Base-by-base conservation (phyloP, 345 rosid species). In the Eutrema heterophyllum region DNA sequence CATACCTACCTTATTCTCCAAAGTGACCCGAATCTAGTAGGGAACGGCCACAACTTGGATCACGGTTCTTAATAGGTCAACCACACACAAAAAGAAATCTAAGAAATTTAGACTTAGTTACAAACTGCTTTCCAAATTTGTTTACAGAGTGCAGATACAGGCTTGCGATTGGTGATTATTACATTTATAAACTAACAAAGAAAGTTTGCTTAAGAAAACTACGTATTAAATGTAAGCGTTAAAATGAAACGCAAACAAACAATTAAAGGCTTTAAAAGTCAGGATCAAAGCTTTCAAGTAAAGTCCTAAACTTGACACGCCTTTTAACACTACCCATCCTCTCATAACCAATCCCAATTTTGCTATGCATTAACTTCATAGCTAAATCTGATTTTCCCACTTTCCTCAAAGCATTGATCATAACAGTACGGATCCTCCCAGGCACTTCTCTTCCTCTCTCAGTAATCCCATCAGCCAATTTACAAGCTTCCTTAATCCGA, bases 341-440 rank as follows among this genome's bases (percentile, higher is more conserved):
- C 74, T 91, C 86, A 78, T 91, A 89, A 29, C 97, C 96, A 63
- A 91, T 84, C 29, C 96, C 93, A 5, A 94, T 87, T 84, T 88
- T 91, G 68, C 93, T 88, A 65, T 88, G 96, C 98, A 89, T 89
- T 82, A 89, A 81, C 81, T 86, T 94, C 79, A 89, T 83, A 45
- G 97, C 93, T 72, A 89, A 80, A 57, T 91, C 88, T 72, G 89
- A 79, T 70, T 88, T 89, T 32, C 97, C 98, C 9, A 95, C 87
- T 87, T 88, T 94, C 77, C 95, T 84, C 83, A 83, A 80, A 57
- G 97, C 96, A 85, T 89, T 94, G n/a, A 94, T 79, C 63, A 91
- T 78, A 71, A 86, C 75, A 33, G 89, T 89, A 2, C 90, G 81
- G 33, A 94, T 73, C 79, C 78, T 85, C 36, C 95, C 98, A 4